A percentile compares a stretch with the other conserved stretches of the same genome.
Conservation (phyloP, 176 grass and related monocot genomes). For the Hordeum marinum region DNA sequence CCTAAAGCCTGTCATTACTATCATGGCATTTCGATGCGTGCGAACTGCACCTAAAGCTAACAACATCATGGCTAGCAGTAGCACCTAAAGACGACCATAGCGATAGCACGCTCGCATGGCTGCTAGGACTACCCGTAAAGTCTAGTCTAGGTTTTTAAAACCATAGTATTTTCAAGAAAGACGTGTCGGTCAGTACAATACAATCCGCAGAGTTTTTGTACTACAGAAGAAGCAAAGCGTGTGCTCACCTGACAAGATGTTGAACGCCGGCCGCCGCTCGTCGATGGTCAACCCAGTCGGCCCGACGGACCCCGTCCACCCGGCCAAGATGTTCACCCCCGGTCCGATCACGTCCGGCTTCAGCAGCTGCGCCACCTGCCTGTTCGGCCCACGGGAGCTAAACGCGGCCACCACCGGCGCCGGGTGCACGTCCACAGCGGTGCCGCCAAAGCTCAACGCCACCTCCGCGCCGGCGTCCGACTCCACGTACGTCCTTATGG, state of each 20-base stretch:
- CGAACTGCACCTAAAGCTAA: constrained; percentile 10
- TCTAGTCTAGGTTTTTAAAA: not conserved
- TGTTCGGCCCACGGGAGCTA: constrained; percentile 82
- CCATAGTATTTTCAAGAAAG: not conserved
- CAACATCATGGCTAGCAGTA: not conserved
- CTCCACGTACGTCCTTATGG: constrained; percentile 53
- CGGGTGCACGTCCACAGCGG: constrained; percentile 58
- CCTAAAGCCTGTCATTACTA: not conserved
- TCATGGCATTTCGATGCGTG: constrained; percentile 25
- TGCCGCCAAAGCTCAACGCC: constrained; percentile 52
- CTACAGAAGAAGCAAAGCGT: constrained; percentile 7
- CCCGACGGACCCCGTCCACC: constrained; percentile 60
- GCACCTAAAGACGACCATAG: not conserved
- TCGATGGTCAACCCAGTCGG: constrained; percentile 62
- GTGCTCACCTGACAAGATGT: constrained; percentile 76
- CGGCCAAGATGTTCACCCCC: constrained; percentile 83
- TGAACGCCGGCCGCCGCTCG: constrained; percentile 56
- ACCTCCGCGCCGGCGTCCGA: constrained; percentile 43
- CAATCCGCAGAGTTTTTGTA: not conserved
- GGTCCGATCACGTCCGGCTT: constrained; percentile 92
- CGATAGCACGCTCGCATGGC: no score
- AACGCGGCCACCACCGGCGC: constrained; percentile 91
- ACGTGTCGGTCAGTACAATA: not conserved
- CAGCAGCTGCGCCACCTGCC: constrained; percentile 65
- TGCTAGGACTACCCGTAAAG: not conserved